These are phyloP conservation scores for Apiospora malaysiana DNA, from an alignment of 2,329 filamentous ascomycete species.

Conservation along the genomic window DNA sequence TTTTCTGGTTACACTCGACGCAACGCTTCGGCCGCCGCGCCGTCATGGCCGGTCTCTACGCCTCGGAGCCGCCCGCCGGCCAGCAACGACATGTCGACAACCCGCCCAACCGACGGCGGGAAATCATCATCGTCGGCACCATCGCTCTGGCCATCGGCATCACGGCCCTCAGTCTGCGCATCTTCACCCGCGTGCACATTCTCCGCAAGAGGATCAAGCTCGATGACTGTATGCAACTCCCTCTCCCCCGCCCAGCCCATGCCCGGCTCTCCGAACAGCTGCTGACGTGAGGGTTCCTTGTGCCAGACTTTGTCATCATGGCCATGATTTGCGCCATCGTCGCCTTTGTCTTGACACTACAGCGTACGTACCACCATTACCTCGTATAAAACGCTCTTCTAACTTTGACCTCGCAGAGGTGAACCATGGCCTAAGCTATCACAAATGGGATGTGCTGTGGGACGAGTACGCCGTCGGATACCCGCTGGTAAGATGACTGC, in stretches of 20 bases:
- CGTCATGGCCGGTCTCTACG: conserved; percentile 7
- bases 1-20: not conserved
- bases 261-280: not conserved
- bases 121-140: conserved; percentile 10
- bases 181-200: conserved; percentile 17
- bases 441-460: conserved; percentile 23
- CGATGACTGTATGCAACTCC: not conserved
- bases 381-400: not conserved
- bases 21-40: not conserved
- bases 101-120: not conserved
- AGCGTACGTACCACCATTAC: not conserved
- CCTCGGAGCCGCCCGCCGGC: conserved; percentile 10
- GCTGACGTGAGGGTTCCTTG: not conserved
- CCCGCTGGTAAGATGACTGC: conserved; percentile 17
- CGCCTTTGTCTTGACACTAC: conserved; percentile 3
- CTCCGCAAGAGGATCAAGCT: conserved; percentile 3
- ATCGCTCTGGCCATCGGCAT: conserved; percentile 8
- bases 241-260: not conserved
- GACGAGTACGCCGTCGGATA: conserved; percentile 18
- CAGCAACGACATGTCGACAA: conserved; percentile 6
- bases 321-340: conserved; percentile 11
- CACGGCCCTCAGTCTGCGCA: conserved; percentile 3
- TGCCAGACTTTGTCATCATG: conserved; percentile 5
- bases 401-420: not conserved
- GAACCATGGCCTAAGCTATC: conserved; percentile 21